Percentiles rank a stretch among this genome's conserved stretches.
phyloP scores from a whole-genome alignment of 1,284 basidiomycete genomes.

The Fistulinella cinereoalba region DNA sequence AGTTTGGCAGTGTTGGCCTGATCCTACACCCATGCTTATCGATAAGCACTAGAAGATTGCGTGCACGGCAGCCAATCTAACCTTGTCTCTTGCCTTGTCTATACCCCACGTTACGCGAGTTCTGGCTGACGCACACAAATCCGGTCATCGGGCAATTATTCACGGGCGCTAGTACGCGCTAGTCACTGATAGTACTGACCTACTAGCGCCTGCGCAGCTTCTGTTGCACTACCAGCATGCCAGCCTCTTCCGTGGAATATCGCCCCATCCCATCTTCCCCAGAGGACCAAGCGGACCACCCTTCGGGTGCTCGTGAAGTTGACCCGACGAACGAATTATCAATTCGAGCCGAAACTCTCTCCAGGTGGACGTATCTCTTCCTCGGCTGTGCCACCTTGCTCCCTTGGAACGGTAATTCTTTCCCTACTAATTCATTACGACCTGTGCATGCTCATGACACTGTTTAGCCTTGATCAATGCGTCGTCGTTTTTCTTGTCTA shows the following conservation, averaged over 20 bases:
- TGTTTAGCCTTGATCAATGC: constrained; percentile 69
- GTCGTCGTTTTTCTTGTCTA: constrained; percentile 69
- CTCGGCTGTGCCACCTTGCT: constrained; percentile 70
- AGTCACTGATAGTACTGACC: too few relatives aligned
- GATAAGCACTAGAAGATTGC: too few relatives aligned
- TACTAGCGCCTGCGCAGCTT: too few relatives aligned
- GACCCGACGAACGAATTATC: constrained; percentile 4
- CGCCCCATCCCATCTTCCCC: constrained; percentile 17
- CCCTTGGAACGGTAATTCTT: constrained; percentile 71
- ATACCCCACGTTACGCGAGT: too few relatives aligned
- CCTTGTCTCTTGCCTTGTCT: too few relatives aligned
- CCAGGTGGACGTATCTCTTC: constrained; percentile 65
- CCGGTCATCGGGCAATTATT: too few relatives aligned
- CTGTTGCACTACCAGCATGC: constrained; percentile 10
- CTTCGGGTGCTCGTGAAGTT: background rate
- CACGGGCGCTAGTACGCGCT: too few relatives aligned
- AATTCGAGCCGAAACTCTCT: constrained; percentile 33
- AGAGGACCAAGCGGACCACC: constrained; percentile 11
- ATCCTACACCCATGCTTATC: too few relatives aligned
- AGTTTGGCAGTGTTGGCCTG: too few relatives aligned
- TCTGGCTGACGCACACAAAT: too few relatives aligned
- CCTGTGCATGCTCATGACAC: background rate
- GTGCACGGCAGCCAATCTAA: too few relatives aligned
- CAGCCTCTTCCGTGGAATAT: constrained; percentile 15
- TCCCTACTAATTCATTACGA: background rate